Base-by-base conservation (phyloP, 2,329 filamentous ascomycete genomes). In the Epichloe typhina region DNA sequence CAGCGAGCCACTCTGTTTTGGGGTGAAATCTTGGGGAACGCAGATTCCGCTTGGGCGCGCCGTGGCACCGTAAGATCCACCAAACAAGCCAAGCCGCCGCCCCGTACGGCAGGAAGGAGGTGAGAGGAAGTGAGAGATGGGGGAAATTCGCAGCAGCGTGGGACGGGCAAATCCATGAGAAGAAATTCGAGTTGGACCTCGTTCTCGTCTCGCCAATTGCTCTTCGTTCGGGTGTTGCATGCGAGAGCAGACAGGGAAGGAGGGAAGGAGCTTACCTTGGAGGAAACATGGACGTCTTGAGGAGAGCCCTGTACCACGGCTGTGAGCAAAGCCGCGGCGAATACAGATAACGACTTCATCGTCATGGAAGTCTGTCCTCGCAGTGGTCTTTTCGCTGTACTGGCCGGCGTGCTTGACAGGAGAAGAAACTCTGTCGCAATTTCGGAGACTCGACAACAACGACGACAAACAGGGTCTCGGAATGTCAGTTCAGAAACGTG, bases 261-360 rank as follows among this genome's bases (percentile, higher is more conserved):
- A 21, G 21, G 21, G 21, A 21, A 21, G 6, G 7, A 44, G 13
- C 52, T 50, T 46, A 55, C 52, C 23, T 48, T 23, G 35, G 37
- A 12, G n/a, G 52, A 17, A 21, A 5, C 15, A 23, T 13, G 23
- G 5, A 21, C 9, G 8, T 41, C 13, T 3, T 3, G 12, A 12
- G 21, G 6, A 37, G 55, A 50, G 39, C 60, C 62, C 26, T 64
- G 59, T 43, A 55, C 56, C 53, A 62, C 56, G 35, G 58, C 61
- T 19, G 60, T 60, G 54, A 69, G 54, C 23, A 65, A 52, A 33
- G 64, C 56, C 43, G 63, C 61, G 47, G 61, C 62, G 35, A 65
- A 55, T 39, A 68, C 47, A 38, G 60, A 58, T 39, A 59, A 52
- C 44, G 61, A 57, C 64, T 65, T 69, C 66, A 69, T 69, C 53